These are phyloP conservation scores for Boletellus emodensis DNA, from an alignment of 768 basidiomycete species.

Conservation along the genomic window DNA sequence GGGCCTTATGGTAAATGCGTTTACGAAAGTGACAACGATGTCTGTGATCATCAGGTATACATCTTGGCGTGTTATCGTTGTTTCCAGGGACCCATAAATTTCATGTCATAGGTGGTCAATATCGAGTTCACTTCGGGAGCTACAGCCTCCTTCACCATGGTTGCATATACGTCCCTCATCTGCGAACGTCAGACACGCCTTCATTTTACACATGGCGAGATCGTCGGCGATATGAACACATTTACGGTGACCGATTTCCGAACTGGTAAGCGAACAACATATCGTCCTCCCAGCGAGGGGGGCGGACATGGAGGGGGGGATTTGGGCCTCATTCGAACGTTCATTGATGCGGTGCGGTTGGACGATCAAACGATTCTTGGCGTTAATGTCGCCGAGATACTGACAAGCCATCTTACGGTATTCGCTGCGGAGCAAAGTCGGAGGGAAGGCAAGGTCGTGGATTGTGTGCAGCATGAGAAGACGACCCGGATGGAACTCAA, in stretches of 20 bases:
- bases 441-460: conserved; percentile 61
- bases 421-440: conserved; percentile 85
- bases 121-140: conserved; percentile 78
- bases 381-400: conserved; percentile 62
- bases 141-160: conserved; percentile 87
- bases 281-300: conserved; percentile 52
- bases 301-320: conserved; percentile 87
- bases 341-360: conserved; percentile 69
- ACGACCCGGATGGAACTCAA: conserved; percentile 36
- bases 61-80: background rate
- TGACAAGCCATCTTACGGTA: conserved; percentile 77
- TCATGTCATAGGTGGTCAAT: conserved; percentile 62
- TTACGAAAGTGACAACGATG: conserved; percentile 81
- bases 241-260: conserved; percentile 80
- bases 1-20: conserved; percentile 81
- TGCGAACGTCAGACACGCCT: conserved; percentile 82
- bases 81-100: background rate
- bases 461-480: conserved; percentile 64
- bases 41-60: conserved; percentile 76
- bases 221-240: conserved; percentile 77
- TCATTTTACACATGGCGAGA: conserved; percentile 85
- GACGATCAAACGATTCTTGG: conserved; percentile 62
- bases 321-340: conserved; percentile 65
- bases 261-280: conserved; percentile 40
- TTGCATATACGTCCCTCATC: conserved; percentile 74